Evolutionary conservation across 257 asterid genomes (phyloP).

Genomic region (Plantago ovata): DNA sequence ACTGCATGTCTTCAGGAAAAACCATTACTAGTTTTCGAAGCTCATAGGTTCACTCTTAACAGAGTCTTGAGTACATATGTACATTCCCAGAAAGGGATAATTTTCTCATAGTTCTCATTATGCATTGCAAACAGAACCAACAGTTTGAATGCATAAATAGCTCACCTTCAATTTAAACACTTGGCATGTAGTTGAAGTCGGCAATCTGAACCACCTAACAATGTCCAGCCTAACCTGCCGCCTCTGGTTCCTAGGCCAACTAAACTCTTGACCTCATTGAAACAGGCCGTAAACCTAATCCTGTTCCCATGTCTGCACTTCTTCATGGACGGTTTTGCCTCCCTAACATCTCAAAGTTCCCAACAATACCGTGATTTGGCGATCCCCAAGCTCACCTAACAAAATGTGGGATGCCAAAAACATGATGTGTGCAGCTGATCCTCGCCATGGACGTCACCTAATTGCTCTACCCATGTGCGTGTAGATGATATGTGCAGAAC

Average conservation of each 20-base stretch:
- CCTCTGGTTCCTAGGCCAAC: slow-evolving; percentile 70
- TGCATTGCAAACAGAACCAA: no score
- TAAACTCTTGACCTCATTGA: slow-evolving; percentile 69
- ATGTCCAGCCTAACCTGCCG: slow-evolving; percentile 78
- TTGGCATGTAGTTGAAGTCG: slow-evolving; percentile 37
- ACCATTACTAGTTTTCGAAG: no score
- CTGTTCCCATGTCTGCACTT: slow-evolving; percentile 74
- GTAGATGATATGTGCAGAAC: slow-evolving; percentile 79
- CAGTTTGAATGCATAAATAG: no score
- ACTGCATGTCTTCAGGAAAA: no score
- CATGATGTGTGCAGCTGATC: slow-evolving; percentile 84
- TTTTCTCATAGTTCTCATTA: no score
- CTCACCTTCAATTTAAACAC: no score
- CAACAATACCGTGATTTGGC: slow-evolving; percentile 70
- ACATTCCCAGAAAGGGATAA: no score
- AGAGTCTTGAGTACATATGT: no score
- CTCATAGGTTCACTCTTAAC: no score
- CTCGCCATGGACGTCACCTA: slow-evolving; percentile 73
- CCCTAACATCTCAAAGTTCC: slow-evolving; percentile 61
- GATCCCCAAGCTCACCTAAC: slow-evolving; percentile 68
- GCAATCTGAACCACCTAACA: slow-evolving; percentile 71
- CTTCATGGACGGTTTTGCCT: slow-evolving; percentile 78
- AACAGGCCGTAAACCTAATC: slow-evolving; percentile 70
- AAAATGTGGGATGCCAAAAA: slow-evolving; percentile 79
- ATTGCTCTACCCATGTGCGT: slow-evolving; percentile 72